A percentile compares a stretch with the other conserved stretches of the same genome.
Conservation (phyloP, 352 stramenopile species). For the Phytophthora ohioensis region DNA sequence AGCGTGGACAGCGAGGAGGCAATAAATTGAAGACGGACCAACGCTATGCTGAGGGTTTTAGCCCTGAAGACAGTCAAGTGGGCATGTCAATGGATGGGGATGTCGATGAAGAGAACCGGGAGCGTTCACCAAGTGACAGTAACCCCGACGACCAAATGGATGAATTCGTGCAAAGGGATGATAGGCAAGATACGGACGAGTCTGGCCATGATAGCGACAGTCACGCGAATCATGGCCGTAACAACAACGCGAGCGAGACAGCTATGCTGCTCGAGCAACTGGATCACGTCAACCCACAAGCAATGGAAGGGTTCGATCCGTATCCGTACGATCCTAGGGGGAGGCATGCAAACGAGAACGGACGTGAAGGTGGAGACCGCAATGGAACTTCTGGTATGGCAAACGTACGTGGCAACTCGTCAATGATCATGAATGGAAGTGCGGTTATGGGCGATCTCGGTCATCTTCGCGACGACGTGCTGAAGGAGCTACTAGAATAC, state of each 20-base stretch:
- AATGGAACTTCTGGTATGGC: slow-evolving; percentile 37
- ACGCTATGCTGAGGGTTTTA: slow-evolving; percentile 23
- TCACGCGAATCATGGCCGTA: slow-evolving; percentile 32
- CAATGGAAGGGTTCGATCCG: slow-evolving; percentile 87
- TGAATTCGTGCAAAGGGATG: slow-evolving; percentile 25
- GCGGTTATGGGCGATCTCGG: slow-evolving; percentile 79
- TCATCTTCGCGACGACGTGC: slow-evolving; percentile 73
- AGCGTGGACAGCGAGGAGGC: slow-evolving; percentile 5
- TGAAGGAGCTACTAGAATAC: slow-evolving; percentile 91
- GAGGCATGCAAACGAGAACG: slow-evolving; percentile 37
- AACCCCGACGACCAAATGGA: slow-evolving; percentile 26
- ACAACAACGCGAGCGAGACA: slow-evolving; percentile 67
- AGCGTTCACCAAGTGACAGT: slow-evolving; percentile 17
- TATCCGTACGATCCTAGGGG: slow-evolving; percentile 77
- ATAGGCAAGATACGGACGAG: slow-evolving; percentile 19
- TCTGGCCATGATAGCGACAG: slow-evolving; percentile 31
- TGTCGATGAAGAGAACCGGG: slow-evolving; percentile 22
- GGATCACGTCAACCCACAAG: slow-evolving; percentile 88
- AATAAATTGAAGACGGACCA: slow-evolving; percentile 14
- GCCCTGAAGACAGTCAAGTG: slow-evolving; percentile 20
- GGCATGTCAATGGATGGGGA: slow-evolving; percentile 36
- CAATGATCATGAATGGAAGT: slow-evolving; percentile 77
- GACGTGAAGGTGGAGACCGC: slow-evolving; percentile 39
- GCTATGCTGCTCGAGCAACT: slow-evolving; percentile 84
- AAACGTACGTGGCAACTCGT: slow-evolving; percentile 53